Percentiles rank a stretch among this genome's conserved stretches.
These are phyloP conservation scores for Yamadazyma kanchanaburiensis DNA, from an alignment of 1,139 yeast species.

Conservation along the genomic window DNA sequence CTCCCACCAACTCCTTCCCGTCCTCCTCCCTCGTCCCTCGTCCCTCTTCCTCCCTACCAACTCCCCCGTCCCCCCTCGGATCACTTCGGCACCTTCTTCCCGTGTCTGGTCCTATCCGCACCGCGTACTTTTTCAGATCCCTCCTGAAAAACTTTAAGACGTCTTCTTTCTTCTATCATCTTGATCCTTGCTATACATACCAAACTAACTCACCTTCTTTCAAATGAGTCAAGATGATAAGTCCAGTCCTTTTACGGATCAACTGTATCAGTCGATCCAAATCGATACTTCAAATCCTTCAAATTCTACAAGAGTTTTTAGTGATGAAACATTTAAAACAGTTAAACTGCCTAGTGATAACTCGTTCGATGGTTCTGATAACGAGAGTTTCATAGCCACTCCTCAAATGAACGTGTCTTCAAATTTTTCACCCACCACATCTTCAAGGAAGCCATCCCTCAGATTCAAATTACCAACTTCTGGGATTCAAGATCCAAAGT, in stretches of 20 bases:
- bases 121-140: no score
- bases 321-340: constrained; percentile 17
- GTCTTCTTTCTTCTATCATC: no score
- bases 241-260: constrained; percentile 16
- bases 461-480: constrained; percentile 23
- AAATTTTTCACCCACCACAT: not conserved
- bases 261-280: constrained; percentile 9
- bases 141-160: no score
- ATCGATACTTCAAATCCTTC: constrained; percentile 1
- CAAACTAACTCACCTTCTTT: no score
- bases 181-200: no score
- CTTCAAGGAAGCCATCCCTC: constrained; percentile 18
- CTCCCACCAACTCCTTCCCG: no score
- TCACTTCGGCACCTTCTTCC: no score
- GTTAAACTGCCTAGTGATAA: constrained; percentile 11
- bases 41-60: no score
- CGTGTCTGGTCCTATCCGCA: no score
- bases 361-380: constrained; percentile 8
- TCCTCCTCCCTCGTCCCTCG: no score
- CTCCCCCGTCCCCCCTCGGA: no score
- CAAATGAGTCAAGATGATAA: constrained; percentile 5
- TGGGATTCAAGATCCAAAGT: constrained; percentile 8
- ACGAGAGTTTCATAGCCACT: constrained; percentile 22
- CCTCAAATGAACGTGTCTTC: constrained; percentile 22
- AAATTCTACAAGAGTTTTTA: constrained; percentile 11